Evolutionary conservation across 805 yeast genomes (phyloP).

Genomic region (Sungouiozyma ichnusensis): DNA sequence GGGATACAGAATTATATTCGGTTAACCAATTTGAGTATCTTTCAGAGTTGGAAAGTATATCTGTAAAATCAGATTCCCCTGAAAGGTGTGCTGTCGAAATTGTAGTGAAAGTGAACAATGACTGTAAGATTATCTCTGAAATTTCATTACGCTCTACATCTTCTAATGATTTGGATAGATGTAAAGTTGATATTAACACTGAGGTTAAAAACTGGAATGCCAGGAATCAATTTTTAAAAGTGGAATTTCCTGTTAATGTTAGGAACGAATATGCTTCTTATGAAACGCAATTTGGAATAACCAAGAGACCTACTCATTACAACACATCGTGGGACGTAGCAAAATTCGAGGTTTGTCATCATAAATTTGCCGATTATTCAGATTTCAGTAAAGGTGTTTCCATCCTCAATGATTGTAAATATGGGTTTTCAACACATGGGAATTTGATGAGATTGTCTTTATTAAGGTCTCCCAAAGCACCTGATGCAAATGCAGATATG

Average conservation of each 20-base stretch:
- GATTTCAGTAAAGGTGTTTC: slow-evolving; percentile 83
- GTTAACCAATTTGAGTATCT: slow-evolving; percentile 57
- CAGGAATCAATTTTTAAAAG: slow-evolving; percentile 78
- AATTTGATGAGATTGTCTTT: slow-evolving; percentile 78
- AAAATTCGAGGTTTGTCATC: slow-evolving; percentile 91
- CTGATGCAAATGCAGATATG: slow-evolving; percentile 92
- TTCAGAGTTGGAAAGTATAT: slow-evolving; percentile 22
- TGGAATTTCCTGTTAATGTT: slow-evolving; percentile 86
- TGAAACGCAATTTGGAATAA: slow-evolving; percentile 90
- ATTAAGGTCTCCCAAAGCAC: slow-evolving; percentile 85
- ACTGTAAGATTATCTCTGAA: slow-evolving; percentile 51
- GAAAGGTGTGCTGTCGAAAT: slow-evolving; percentile 55
- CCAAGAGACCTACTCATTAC: slow-evolving; percentile 86
- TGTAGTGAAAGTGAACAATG: slow-evolving; percentile 45
- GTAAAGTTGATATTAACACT: slow-evolving; percentile 42
- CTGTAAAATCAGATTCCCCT: slow-evolving; percentile 35
- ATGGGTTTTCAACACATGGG: slow-evolving; percentile 93
- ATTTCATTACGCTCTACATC: slow-evolving; percentile 45
- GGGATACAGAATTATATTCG: slow-evolving; percentile 94
- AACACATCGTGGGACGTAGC: slow-evolving; percentile 96
- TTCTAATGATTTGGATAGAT: slow-evolving; percentile 34
- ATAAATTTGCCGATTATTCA: slow-evolving; percentile 85
- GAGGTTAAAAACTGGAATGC: slow-evolving; percentile 76
- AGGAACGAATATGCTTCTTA: slow-evolving; percentile 69
- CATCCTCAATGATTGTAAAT: slow-evolving; percentile 72